Conservation (phyloP, 2,329 filamentous ascomycete species). For the Scorias spongiosa region DNA sequence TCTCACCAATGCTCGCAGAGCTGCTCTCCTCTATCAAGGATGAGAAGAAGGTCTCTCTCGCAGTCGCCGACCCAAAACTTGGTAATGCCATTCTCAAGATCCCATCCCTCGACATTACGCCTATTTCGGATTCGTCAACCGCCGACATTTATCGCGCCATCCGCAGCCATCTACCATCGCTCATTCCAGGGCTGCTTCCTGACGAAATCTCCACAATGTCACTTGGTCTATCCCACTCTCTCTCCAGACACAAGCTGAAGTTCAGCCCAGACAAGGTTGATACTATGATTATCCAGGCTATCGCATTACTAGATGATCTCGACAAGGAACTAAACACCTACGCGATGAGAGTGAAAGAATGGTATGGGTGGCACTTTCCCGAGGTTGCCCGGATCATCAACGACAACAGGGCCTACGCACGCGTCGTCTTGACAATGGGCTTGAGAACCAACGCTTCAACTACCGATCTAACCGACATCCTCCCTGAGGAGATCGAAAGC, state of each 20-base stretch:
- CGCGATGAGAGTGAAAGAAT: conserved; percentile 98
- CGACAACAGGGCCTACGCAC: conserved; percentile 89
- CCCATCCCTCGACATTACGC: conserved; percentile 69
- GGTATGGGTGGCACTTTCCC: conserved; percentile 99
- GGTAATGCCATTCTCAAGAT: conserved; percentile 84
- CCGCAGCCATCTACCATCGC: conserved; percentile 72
- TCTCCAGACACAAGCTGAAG: conserved; percentile 95
- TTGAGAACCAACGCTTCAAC: conserved; percentile 67
- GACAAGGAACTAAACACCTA: conserved; percentile 99
- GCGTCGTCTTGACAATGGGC: conserved; percentile 75
- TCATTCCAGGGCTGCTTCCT: conserved; percentile 76
- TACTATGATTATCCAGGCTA: conserved; percentile 97
- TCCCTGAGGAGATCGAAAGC: conserved; percentile 87
- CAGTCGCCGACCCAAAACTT: conserved; percentile 81
- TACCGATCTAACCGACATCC: conserved; percentile 69
- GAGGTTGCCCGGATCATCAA: conserved; percentile 95
- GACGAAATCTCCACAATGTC: conserved; percentile 88
- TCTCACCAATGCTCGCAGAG: conserved; percentile 68
- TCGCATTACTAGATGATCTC: conserved; percentile 82
- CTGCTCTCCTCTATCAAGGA: conserved; percentile 85
- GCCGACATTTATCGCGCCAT: conserved; percentile 89
- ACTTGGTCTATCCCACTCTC: conserved; percentile 88
- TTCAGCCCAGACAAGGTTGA: conserved; percentile 98
- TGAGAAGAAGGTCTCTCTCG: conserved; percentile 92
- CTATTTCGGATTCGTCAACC: conserved; percentile 67